Conservation (phyloP, 192 early-diverging fungal genomes). For the Coemansia sp. region DNA sequence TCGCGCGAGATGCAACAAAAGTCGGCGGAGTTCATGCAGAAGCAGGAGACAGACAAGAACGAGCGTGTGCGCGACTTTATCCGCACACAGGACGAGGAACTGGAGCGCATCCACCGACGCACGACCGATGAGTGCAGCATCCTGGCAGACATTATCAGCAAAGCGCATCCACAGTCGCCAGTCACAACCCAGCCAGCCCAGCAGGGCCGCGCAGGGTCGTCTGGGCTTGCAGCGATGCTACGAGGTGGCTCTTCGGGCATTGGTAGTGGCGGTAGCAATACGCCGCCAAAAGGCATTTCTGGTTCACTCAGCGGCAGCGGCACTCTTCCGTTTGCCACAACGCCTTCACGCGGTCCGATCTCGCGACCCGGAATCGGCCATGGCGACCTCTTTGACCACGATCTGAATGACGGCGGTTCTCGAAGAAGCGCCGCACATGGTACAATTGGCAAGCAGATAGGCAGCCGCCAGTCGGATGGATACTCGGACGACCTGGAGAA, state of each 20-base stretch:
- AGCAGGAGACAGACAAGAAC: slow-evolving; percentile 30
- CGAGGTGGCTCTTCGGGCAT: slow-evolving; percentile 7
- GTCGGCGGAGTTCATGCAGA: slow-evolving; percentile 33
- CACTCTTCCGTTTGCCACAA: slow-evolving; percentile 5
- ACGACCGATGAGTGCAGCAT: slow-evolving; percentile 31
- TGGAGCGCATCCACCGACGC: slow-evolving; percentile 25
- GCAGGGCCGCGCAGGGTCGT: slow-evolving; percentile 16
- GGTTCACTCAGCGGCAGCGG: slow-evolving; percentile 9
- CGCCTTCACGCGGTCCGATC: not conserved
- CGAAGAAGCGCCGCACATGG: not conserved
- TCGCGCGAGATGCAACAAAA: slow-evolving; percentile 45
- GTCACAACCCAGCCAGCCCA: slow-evolving; percentile 2
- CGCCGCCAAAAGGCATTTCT: not conserved
- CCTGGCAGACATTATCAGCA: slow-evolving; percentile 29
- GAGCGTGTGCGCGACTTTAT: slow-evolving; percentile 47
- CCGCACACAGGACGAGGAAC: slow-evolving; percentile 36
- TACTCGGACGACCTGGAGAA: slow-evolving; percentile 27
- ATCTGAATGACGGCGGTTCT: not conserved
- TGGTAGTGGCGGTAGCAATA: not conserved
- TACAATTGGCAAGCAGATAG: not conserved
- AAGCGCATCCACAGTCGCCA: slow-evolving; percentile 22
- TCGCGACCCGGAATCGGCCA: not conserved
- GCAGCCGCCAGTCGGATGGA: slow-evolving; percentile 27
- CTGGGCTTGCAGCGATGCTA: slow-evolving; percentile 50
- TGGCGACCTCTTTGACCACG: slow-evolving; percentile 4